phyloP scores from a whole-genome alignment of 106 monocot species.

The Dendrobium nobile region DNA sequence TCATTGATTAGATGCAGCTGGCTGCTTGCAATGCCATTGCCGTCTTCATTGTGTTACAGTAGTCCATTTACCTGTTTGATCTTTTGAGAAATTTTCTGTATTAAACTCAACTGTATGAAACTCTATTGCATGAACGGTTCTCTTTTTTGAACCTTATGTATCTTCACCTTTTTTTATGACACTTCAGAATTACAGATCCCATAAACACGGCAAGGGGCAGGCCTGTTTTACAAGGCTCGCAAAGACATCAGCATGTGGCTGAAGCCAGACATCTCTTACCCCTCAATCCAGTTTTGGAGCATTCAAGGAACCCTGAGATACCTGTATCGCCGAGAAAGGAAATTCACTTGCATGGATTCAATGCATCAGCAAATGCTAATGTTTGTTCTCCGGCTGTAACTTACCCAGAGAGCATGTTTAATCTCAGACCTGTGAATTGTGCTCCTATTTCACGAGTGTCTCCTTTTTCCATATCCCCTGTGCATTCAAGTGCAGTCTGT shows the following conservation, averaged over 20 bases:
- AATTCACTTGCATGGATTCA: slow-evolving; percentile 7
- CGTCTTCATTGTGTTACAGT: not conserved
- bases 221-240: slow-evolving; percentile 16
- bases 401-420: slow-evolving; percentile 22
- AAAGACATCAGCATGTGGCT: slow-evolving; percentile 20
- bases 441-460: slow-evolving; percentile 26
- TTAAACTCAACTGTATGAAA: not conserved
- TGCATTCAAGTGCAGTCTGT: slow-evolving; percentile 14
- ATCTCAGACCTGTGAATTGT: slow-evolving; percentile 23
- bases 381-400: not conserved
- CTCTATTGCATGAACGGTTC: not conserved
- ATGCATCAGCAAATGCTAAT: slow-evolving; percentile 16
- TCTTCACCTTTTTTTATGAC: slow-evolving; percentile 14
- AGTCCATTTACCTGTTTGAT: not conserved
- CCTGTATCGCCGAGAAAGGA: slow-evolving; percentile 43
- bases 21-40: not conserved
- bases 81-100: not conserved
- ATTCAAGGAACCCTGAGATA: slow-evolving; percentile 22
- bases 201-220: slow-evolving; percentile 31
- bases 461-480: slow-evolving; percentile 46
- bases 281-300: slow-evolving; percentile 18
- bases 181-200: slow-evolving; percentile 43
- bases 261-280: slow-evolving; percentile 9
- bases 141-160: not conserved
- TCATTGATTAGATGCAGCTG: not conserved